These are phyloP conservation scores for Cystobasidium tubakii DNA, from an alignment of 768 basidiomycete genomes.

Conservation along the genomic window DNA sequence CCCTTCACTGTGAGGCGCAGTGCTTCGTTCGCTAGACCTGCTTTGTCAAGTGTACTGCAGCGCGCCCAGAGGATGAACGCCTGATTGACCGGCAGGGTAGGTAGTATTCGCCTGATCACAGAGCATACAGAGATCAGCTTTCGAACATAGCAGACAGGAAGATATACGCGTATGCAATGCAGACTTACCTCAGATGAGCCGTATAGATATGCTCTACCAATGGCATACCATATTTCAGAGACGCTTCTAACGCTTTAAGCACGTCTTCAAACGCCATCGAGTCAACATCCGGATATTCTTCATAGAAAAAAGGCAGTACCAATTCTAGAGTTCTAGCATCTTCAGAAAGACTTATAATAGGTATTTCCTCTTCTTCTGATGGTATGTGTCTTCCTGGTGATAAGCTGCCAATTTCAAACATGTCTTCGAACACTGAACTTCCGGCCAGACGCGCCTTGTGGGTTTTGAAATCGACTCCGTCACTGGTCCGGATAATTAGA, in stretches of 20 bases:
- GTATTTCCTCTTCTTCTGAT: neutral
- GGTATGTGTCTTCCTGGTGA: neutral
- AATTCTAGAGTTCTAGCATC: constrained; percentile 20
- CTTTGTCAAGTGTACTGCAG: constrained; percentile 9
- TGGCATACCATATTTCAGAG: constrained; percentile 27
- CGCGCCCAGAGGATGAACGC: constrained; percentile 21
- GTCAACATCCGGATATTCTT: constrained; percentile 30
- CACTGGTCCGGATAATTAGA: constrained; percentile 9
- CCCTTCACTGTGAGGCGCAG: constrained; percentile 17
- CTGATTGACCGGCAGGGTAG: constrained; percentile 19
- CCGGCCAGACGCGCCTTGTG: constrained; percentile 28
- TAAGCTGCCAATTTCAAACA: constrained; percentile 28
- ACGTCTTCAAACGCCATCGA: constrained; percentile 24
- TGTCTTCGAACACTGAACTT: constrained; percentile 24
- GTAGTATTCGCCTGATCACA: constrained; percentile 20
- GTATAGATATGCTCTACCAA: constrained; percentile 24
- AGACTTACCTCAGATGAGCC: constrained; percentile 13
- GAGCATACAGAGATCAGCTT: neutral
- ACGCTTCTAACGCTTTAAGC: constrained; percentile 9
- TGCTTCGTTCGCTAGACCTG: constrained; percentile 19
- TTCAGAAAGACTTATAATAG: constrained; percentile 16
- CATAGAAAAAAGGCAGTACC: constrained; percentile 32
- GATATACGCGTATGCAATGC: neutral
- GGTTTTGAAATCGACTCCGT: constrained; percentile 16
- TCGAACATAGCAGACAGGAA: neutral